Evolutionary conservation across 768 basidiomycete species (phyloP).

Genomic region (Naganishia kalamii): DNA sequence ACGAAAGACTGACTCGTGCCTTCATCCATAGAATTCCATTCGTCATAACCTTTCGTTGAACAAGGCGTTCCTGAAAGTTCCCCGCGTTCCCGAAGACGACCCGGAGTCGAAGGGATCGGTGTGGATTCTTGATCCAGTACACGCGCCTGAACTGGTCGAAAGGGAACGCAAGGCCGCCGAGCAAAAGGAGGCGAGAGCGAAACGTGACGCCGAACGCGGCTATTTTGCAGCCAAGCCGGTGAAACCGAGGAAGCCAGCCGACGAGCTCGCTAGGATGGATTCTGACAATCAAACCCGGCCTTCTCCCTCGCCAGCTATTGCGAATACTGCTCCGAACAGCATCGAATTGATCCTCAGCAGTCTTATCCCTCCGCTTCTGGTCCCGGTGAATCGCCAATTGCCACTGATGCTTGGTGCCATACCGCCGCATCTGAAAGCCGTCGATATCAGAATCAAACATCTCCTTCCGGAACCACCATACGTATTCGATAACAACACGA

Average conservation of each 20-base stretch:
- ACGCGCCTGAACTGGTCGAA: constrained; percentile 46
- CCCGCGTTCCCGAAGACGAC: constrained; percentile 69
- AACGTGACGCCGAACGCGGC: constrained; percentile 15
- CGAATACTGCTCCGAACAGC: not conserved
- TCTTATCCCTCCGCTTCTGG: constrained; percentile 22
- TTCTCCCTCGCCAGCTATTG: not conserved
- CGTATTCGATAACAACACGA: constrained; percentile 72
- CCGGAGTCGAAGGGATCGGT: constrained; percentile 72
- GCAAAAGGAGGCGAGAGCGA: constrained; percentile 21
- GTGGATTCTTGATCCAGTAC: constrained; percentile 76
- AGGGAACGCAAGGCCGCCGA: constrained; percentile 35
- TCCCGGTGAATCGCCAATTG: constrained; percentile 43
- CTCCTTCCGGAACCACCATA: constrained; percentile 55
- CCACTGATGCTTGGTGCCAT: constrained; percentile 68
- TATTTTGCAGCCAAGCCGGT: not conserved
- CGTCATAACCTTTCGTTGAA: constrained; percentile 91
- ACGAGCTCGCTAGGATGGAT: not conserved
- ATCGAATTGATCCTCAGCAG: constrained; percentile 4
- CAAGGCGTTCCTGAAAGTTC: constrained; percentile 83
- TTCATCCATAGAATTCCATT: constrained; percentile 67
- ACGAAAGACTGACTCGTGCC: not conserved
- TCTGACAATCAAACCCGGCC: not conserved
- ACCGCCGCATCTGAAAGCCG: constrained; percentile 46
- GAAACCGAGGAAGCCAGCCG: constrained; percentile 12
- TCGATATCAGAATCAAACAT: constrained; percentile 16